Evolutionary conservation across 345 rosid species (phyloP), one percentile per base, ranked within the genome.

Genomic region (Psidium friedrichsthalianum): DNA sequence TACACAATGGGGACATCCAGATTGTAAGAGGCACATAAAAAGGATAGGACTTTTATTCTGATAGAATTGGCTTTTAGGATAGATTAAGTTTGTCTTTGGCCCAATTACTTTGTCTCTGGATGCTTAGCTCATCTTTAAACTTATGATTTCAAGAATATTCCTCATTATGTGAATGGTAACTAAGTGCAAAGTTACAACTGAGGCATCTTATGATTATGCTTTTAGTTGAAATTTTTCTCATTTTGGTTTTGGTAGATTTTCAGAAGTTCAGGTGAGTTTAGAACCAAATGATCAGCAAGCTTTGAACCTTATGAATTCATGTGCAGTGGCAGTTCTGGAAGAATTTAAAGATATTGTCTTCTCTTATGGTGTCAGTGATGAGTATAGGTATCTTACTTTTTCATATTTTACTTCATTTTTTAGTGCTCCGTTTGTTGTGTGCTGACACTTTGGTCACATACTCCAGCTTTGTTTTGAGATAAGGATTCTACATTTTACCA

Each of bases 251-350:
- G 89, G 83, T 90, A 95, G 98, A 93, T 96, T 96, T 93, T 90
- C 94, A 83, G 93, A 94, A 54, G 91, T 92, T 91, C 96, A 96
- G n/a, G n/a, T 89, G 94, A 91, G 86, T 95, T 97, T 91, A 92
- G 90, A 95, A 95, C 98, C 99, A 82, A 97, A 95, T 57, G 97
- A 97, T 91, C 92, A 88, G 91, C 93, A 90, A 88, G 98, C 98
- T 90, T 90, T 95, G 91, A 92, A 92, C 89, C 96, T 95, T 86
- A 95, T 95, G 99, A 94, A 95, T 92, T 91, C 93, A 83, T 95
- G 99, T 87, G 98, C 98, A 83, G 89, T 88, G 88, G 95, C 94
- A 84, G 91, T 95, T 49, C 88, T 94, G 56, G 85, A 93, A 89
- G 98, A 96, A 88, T 94, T 94, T 89, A 80, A 89, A 85, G 98